Base-by-base conservation (phyloP, 345 rosid genomes). In the Citrus hindsii region DNA sequence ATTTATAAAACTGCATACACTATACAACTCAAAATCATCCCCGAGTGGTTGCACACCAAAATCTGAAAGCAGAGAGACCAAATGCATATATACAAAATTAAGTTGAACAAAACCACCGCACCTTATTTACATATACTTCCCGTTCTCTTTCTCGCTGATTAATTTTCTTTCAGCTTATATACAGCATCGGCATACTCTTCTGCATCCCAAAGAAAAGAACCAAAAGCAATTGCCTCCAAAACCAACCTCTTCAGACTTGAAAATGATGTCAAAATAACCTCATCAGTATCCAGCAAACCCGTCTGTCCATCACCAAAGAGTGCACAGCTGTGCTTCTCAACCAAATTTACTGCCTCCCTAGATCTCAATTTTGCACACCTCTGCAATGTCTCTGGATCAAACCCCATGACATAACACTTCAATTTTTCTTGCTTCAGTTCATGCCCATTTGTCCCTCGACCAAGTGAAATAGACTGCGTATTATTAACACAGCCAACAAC, bases 171-270 rank as follows among this genome's bases (percentile, higher is more conserved):
- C 22, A 96, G 93, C 91, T 88, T 91, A 86, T 87, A 96, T 1
- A 89, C 85, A 25, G 84, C 76, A 73, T 90, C 80, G 0, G 92
- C 95, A 77, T 85, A 84, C 70, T 88, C 90, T 86, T 96, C 97
- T 5, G 92, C 82, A 33, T 94, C 99, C 99, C 98, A 94, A n/a
- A 96, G 92, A 77, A 96, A 96, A 61, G 89, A 87, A 64, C 99
- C 99, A 71, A 96, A 96, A 40, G 98, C 98, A 33, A 92, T 90
- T 38, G 99, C 99, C 79, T 96, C 99, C 30, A 92, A 77, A 73
- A 92, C 91, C 87, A 96, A 82, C 42, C 99, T 89, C 89, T 89
- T 96, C 82, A 96, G 51, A 84, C 97, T 96, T 18, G 92, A 91
- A 82, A 89, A 96, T 1, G 99, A 94, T 55, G 99, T 89, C 74